Conservation (phyloP, 2,329 filamentous ascomycete genomes). For the Penicillium decumbens region DNA sequence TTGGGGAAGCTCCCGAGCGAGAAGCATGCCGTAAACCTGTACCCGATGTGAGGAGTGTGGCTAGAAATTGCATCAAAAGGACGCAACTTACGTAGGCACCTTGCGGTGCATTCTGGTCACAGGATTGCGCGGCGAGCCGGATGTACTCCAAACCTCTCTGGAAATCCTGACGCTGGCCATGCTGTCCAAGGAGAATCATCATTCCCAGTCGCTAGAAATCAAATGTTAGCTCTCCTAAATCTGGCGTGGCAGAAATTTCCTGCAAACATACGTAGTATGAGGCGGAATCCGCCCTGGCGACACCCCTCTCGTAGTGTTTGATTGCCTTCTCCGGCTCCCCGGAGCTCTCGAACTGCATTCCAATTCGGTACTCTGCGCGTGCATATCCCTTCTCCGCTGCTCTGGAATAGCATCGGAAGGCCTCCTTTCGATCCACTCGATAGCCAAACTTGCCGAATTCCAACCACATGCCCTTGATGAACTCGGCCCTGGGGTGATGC, state of each 20-base stretch:
- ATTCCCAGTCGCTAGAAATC: constrained; percentile 73
- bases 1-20: constrained; percentile 85
- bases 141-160: constrained; percentile 75
- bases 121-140: constrained; percentile 72
- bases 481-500: constrained; percentile 86
- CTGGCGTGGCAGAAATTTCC: neutral
- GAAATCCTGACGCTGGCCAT: constrained; percentile 81
- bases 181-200: constrained; percentile 94
- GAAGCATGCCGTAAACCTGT: constrained; percentile 82
- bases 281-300: constrained; percentile 77
- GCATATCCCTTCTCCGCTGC: constrained; percentile 83
- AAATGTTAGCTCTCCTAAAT: neutral
- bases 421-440: constrained; percentile 88
- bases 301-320: constrained; percentile 80
- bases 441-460: constrained; percentile 96
- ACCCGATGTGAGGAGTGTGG: constrained; percentile 6
- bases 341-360: constrained; percentile 95
- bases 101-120: constrained; percentile 94
- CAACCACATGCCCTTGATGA: constrained; percentile 92
- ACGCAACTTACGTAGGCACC: constrained; percentile 65
- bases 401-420: constrained; percentile 77
- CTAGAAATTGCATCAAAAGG: neutral
- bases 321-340: constrained; percentile 89
- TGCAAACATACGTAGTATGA: constrained; percentile 58
- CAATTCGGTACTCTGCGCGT: constrained; percentile 90